phyloP scores from a whole-genome alignment of 163 green algal species.

The Trebouxiophyceae sp. region DNA sequence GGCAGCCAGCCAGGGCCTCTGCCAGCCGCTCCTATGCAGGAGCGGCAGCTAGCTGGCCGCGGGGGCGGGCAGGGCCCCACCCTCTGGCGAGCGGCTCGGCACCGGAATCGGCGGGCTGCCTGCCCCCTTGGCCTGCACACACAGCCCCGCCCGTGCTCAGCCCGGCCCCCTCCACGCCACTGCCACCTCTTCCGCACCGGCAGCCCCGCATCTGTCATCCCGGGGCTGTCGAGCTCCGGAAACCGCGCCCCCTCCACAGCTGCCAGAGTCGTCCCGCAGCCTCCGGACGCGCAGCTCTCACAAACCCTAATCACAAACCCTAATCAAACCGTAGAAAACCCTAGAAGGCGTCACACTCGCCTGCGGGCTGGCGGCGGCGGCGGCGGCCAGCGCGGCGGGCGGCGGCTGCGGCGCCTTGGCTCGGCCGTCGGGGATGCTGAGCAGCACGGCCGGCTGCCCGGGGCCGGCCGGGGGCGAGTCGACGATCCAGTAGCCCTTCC shows the following conservation, averaged over 20 bases:
- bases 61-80: no score
- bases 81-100: neutral
- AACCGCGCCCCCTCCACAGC: neutral
- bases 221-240: neutral
- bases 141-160: no score
- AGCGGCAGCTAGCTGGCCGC: neutral
- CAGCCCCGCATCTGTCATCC: no score
- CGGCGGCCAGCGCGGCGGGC: neutral
- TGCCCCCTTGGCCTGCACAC: no score
- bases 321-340: no score
- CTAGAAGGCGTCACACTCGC: no score
- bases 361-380: neutral
- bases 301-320: no score
- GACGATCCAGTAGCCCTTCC: conserved; percentile 96
- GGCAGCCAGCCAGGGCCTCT: neutral
- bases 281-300: neutral
- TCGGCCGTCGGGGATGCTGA: conserved; percentile 88
- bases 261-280: neutral
- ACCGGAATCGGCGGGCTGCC: no score
- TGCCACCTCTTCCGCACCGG: no score
- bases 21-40: neutral
- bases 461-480: conserved; percentile 42
- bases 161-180: no score
- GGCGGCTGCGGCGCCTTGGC: neutral
- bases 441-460: conserved; percentile 68